Percentiles rank a stretch among this genome's conserved stretches.
phyloP scores from a whole-genome alignment of 2,329 filamentous ascomycete species.

The Alternaria ethzedia region DNA sequence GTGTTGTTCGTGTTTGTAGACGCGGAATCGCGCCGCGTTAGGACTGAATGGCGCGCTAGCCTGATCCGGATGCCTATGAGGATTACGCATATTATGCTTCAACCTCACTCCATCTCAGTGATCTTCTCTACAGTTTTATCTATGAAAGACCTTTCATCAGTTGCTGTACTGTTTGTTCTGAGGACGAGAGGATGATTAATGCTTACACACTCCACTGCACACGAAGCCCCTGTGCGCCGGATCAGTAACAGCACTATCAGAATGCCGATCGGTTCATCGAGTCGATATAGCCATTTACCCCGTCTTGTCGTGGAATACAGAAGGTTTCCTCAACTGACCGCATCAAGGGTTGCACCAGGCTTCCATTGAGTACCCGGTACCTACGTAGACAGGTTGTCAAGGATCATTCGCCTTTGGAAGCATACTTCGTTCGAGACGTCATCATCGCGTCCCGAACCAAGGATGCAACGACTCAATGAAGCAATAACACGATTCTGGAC shows the following conservation, averaged over 20 bases:
- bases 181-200: not conserved
- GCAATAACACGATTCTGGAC: not conserved
- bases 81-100: not conserved
- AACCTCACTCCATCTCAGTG: not conserved
- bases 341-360: not conserved
- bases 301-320: not conserved
- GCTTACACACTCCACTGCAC: not conserved
- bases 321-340: not conserved
- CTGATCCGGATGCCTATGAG: not conserved
- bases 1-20: not conserved
- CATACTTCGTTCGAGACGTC: not conserved
- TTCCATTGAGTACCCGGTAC: not conserved
- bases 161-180: not conserved
- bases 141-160: not conserved
- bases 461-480: not conserved
- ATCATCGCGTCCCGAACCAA: not conserved
- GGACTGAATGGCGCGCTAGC: constrained; percentile 7
- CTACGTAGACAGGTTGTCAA: not conserved
- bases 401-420: not conserved
- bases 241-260: not conserved
- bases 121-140: not conserved
- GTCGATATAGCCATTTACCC: not conserved
- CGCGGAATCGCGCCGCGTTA: constrained; percentile 2
- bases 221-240: not conserved
- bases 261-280: not conserved